Evolutionary conservation across 495 filamentous ascomycete species (phyloP).

Genomic region (Penicillium alfredii): DNA sequence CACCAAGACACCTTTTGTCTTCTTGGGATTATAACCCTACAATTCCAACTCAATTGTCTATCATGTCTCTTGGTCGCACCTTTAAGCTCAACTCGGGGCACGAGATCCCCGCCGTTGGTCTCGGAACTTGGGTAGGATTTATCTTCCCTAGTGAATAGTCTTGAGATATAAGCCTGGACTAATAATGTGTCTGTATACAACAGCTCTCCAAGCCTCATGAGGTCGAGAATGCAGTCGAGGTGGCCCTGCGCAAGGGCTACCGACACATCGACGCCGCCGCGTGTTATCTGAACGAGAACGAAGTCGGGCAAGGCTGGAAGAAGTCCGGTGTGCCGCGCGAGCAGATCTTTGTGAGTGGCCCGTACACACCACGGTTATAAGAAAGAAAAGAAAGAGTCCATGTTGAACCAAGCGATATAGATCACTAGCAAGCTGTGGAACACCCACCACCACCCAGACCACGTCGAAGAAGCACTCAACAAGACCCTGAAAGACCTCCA

Average conservation of each 20-base stretch:
- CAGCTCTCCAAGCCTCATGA: slow-evolving; percentile 45
- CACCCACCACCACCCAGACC: slow-evolving; percentile 37
- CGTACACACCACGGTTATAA: too few species aligned
- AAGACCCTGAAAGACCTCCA: slow-evolving; percentile 39
- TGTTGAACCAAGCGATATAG: slow-evolving; percentile 7
- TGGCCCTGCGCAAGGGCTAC: slow-evolving; percentile 43
- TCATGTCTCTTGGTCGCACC: slow-evolving; percentile 34
- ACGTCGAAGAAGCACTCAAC: slow-evolving; percentile 35
- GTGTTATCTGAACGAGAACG: slow-evolving; percentile 38
- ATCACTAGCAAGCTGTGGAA: slow-evolving; percentile 44
- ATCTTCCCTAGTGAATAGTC: slow-evolving; percentile 3
- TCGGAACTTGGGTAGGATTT: slow-evolving; percentile 27
- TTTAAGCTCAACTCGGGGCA: slow-evolving; percentile 39
- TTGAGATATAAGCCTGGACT: not conserved
- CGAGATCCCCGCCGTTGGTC: slow-evolving; percentile 33
- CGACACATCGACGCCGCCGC: slow-evolving; percentile 39
- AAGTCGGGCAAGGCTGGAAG: slow-evolving; percentile 40
- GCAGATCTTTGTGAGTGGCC: slow-evolving; percentile 35
- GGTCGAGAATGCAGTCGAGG: slow-evolving; percentile 44
- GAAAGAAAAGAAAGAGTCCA: too few species aligned
- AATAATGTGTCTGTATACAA: not conserved
- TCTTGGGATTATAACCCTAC: too few species aligned
- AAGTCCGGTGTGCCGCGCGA: slow-evolving; percentile 36
- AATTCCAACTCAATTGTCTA: slow-evolving; percentile 2
- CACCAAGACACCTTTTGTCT: too few species aligned